Percentiles rank a stretch among this genome's conserved stretches.
Conservation (phyloP, 805 yeast genomes). For the Yarrowia phangngaensis region DNA sequence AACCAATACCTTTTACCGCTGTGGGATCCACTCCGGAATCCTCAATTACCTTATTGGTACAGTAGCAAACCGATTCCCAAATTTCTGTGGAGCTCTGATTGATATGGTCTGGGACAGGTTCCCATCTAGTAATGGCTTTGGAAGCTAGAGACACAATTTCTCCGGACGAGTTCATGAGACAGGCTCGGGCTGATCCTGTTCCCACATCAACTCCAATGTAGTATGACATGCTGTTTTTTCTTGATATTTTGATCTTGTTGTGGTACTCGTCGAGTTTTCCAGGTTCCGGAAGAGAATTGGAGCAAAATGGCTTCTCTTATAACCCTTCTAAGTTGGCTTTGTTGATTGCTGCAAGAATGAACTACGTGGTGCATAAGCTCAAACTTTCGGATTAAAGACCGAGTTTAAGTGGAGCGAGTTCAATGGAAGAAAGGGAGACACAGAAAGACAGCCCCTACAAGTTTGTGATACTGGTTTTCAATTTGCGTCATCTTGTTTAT, state of each 20-base stretch:
- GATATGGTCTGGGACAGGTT: conserved; percentile 49
- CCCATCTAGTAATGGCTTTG: conserved; percentile 64
- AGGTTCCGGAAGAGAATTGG: too few relatives aligned
- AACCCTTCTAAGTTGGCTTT: too few relatives aligned
- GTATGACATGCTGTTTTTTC: conserved; percentile 30
- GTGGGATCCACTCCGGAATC: conserved; percentile 70
- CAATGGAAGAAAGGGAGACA: too few relatives aligned
- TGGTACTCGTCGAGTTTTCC: too few relatives aligned
- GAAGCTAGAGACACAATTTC: conserved; percentile 70
- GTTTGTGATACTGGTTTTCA: too few relatives aligned
- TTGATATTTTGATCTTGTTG: not conserved
- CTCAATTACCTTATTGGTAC: conserved; percentile 69
- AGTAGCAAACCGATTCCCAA: conserved; percentile 78
- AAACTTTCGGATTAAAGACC: too few relatives aligned
- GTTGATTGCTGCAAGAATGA: too few relatives aligned
- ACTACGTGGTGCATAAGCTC: too few relatives aligned
- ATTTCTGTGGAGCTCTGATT: conserved; percentile 82
- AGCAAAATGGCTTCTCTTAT: too few relatives aligned
- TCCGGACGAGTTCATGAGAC: conserved; percentile 79
- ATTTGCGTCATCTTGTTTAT: too few relatives aligned
- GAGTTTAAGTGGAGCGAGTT: too few relatives aligned
- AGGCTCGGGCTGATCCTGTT: conserved; percentile 97
- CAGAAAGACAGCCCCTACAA: too few relatives aligned
- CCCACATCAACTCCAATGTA: conserved; percentile 92
- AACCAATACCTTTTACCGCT: conserved; percentile 80